Evolutionary conservation across 2,329 filamentous ascomycete species (phyloP).

Genomic region (Apiospora kogelbergensis): DNA sequence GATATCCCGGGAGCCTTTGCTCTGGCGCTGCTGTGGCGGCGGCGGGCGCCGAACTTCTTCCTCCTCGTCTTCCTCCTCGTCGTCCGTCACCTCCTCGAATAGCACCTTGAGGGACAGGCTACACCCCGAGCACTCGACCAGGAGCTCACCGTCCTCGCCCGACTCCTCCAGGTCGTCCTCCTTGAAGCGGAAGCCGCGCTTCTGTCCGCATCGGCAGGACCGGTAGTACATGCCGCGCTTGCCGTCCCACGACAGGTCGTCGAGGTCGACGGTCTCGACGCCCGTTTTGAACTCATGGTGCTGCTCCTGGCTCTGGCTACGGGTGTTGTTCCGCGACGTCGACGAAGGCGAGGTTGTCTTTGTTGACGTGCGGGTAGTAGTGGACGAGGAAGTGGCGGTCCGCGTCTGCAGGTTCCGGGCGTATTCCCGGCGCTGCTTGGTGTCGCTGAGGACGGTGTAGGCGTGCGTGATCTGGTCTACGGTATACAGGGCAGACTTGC

Average conservation of each 20-base stretch:
- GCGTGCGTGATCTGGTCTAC: constrained; percentile 65
- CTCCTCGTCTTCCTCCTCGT: constrained; percentile 23
- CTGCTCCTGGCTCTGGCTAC: background rate
- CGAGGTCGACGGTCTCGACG: constrained; percentile 64
- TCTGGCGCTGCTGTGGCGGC: constrained; percentile 11
- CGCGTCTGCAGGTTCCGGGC: constrained; percentile 43
- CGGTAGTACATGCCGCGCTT: constrained; percentile 51
- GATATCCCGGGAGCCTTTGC: background rate
- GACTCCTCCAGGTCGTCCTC: constrained; percentile 62
- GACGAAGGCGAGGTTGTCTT: background rate
- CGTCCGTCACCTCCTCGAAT: constrained; percentile 55
- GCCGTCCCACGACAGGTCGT: constrained; percentile 60
- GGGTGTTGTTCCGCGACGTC: background rate
- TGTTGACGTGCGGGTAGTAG: background rate
- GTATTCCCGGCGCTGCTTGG: constrained; percentile 51
- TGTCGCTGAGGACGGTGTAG: constrained; percentile 55
- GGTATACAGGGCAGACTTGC: constrained; percentile 38
- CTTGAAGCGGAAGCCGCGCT: constrained; percentile 56
- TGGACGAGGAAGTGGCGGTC: constrained; percentile 12
- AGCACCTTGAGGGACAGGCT: constrained; percentile 66
- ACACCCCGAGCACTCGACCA: constrained; percentile 66
- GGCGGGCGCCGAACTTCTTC: background rate
- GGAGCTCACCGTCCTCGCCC: constrained; percentile 57
- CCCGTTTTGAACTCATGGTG: constrained; percentile 45
- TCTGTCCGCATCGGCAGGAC: constrained; percentile 64